Percentiles rank a stretch among this genome's conserved stretches.
Evolutionary conservation across 78 protist species (phyloP).

Genomic region (Dictyostelium brefeldianum): DNA sequence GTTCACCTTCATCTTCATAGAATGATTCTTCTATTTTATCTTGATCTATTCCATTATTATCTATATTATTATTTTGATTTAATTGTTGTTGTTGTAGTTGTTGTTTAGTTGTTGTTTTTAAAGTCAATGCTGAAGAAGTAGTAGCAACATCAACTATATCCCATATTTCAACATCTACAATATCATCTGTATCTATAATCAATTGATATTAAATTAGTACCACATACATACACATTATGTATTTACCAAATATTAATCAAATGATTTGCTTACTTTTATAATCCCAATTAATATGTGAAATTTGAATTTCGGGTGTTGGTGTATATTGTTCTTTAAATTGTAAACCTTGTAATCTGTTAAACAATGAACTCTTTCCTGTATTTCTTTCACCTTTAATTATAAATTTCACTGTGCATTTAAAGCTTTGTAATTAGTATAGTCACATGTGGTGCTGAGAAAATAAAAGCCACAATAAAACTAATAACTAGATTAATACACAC

Average conservation of each 20-base stretch:
- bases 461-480: neutral
- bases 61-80: neutral
- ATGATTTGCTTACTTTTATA: constrained; percentile 54
- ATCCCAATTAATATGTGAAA: constrained; percentile 81
- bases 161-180: constrained; percentile 82
- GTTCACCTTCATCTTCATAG: neutral
- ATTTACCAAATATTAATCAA: no score
- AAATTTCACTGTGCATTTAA: constrained; percentile 44
- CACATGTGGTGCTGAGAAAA: neutral
- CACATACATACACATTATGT: neutral
- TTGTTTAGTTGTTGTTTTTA: neutral
- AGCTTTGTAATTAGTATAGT: no score
- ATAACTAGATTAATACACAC: neutral
- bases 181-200: constrained; percentile 69
- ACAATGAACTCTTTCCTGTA: constrained; percentile 76
- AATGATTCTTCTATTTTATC: neutral
- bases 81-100: constrained; percentile 23
- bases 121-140: neutral
- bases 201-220: no score
- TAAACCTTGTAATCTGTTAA: constrained; percentile 65
- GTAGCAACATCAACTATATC: constrained; percentile 79
- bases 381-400: constrained; percentile 83
- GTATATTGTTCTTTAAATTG: constrained; percentile 30
- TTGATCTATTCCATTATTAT: neutral
- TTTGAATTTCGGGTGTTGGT: constrained; percentile 78